Evolutionary conservation across 345 rosid species (phyloP), one percentile per base, ranked within the genome.

Genomic region (Gossypium bickii): DNA sequence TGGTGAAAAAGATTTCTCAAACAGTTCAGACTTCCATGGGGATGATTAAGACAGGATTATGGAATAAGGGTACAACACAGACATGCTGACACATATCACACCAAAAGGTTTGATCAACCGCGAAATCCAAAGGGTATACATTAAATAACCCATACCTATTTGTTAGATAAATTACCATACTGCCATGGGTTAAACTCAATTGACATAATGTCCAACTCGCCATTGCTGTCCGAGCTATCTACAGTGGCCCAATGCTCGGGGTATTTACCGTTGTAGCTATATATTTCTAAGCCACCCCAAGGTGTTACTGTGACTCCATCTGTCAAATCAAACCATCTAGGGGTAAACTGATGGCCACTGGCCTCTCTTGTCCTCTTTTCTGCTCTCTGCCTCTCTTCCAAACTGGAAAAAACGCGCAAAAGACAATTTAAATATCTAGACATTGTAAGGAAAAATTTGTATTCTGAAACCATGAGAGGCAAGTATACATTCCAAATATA

Each of bases 341-440:
- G 90, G 1, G 75, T 76, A 67, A 89, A 89, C 57, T 86, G 82
- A 9, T 89, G 85, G 25, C 81, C 88, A 57, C 85, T 82, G 29
- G 11, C 84, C 79, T 91, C 94, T 34, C 94, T 77, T n/a, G 74
- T 71, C 78, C 84, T 87, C 84, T 88, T 89, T 70, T 89, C 94
- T 0, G 90, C 92, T 74, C 94, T 82, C 80, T 88, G 97, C 71
- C 87, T 88, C 83, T 89, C 97, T 77, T 92, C 94, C 83, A 89
- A 86, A 68, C 92, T 92, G 83, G 34, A 27, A 27, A 27, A 27
- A 27, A 27, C 4, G 4, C 3, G 34, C 34, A 3, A 27, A 27
- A 27, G 34, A 27, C 34, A 27, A 27, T 3, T 0, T 27, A 27
- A 27, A 27, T 27, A 27, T 27, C 34, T 27, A 27, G 34, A 27